These are phyloP conservation scores for Taphrina wiesneri DNA, from an alignment of 1,139 yeast genomes.

Conservation along the genomic window DNA sequence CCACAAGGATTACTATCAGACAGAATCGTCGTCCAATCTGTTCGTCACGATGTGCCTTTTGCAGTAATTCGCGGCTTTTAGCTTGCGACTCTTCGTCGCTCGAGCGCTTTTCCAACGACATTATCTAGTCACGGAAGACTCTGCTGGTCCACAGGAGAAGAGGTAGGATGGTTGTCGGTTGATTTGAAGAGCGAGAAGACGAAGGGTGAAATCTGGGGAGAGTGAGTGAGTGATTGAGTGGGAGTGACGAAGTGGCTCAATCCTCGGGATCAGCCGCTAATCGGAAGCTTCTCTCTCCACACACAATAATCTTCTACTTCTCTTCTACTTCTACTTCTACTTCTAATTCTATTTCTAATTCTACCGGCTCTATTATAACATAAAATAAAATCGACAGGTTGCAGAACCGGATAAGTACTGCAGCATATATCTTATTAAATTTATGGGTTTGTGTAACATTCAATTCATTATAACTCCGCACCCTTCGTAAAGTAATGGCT, in stretches of 20 bases:
- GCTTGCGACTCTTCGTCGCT: not conserved
- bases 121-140: not conserved
- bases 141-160: not conserved
- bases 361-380: too few species aligned
- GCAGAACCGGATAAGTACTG: too few species aligned
- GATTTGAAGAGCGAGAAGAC: not conserved
- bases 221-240: not conserved
- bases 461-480: not conserved
- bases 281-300: not conserved
- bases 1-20: not conserved
- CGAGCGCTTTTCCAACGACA: not conserved
- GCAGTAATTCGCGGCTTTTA: not conserved
- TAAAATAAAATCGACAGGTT: too few species aligned
- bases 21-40: not conserved
- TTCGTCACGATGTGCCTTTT: not conserved
- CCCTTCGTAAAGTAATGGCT: slow-evolving; percentile 26
- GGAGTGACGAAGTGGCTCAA: too few species aligned
- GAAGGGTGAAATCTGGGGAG: not conserved
- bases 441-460: not conserved
- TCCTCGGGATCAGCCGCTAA: not conserved
- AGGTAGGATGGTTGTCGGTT: not conserved
- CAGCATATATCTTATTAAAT: too few species aligned
- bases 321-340: not conserved
- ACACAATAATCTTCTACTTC: not conserved
- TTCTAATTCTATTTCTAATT: too few species aligned